Conservation (phyloP, 139 green algal genomes). For the Trebouxia sp. region DNA sequence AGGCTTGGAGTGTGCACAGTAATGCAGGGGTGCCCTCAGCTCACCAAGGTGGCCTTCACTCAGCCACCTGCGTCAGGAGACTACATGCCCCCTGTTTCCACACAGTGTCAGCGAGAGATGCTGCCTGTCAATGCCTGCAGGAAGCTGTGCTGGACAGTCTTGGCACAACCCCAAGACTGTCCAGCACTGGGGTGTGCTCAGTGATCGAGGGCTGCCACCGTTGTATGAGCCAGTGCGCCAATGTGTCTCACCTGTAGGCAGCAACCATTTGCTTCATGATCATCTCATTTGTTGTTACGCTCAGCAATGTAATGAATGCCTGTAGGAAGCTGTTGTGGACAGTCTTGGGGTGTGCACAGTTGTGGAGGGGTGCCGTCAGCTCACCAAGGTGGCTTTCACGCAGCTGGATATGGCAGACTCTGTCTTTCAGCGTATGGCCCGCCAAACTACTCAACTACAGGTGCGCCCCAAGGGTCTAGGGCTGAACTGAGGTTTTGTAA, state of each 20-base stretch:
- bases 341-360: constrained; percentile 27
- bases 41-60: constrained; percentile 26
- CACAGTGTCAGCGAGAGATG: no score
- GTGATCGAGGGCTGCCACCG: background rate
- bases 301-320: background rate
- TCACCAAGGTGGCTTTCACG: constrained; percentile 26
- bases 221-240: background rate
- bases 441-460: background rate
- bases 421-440: constrained; percentile 1
- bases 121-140: no score
- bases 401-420: constrained; percentile 5
- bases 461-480: background rate
- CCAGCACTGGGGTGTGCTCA: background rate
- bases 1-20: no score
- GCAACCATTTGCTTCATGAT: background rate
- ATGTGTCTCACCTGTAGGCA: background rate
- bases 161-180: background rate
- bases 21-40: constrained; percentile 26
- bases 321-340: constrained; percentile 37
- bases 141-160: no score
- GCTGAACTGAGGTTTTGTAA: background rate
- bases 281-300: background rate
- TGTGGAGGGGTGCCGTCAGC: constrained; percentile 28
- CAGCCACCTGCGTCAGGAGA: no score
- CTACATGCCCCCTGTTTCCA: no score